Percentiles rank a stretch among this genome's conserved stretches.
phyloP scores from a whole-genome alignment of 352 stramenopile species.

The Phytophthora ohioensis region DNA sequence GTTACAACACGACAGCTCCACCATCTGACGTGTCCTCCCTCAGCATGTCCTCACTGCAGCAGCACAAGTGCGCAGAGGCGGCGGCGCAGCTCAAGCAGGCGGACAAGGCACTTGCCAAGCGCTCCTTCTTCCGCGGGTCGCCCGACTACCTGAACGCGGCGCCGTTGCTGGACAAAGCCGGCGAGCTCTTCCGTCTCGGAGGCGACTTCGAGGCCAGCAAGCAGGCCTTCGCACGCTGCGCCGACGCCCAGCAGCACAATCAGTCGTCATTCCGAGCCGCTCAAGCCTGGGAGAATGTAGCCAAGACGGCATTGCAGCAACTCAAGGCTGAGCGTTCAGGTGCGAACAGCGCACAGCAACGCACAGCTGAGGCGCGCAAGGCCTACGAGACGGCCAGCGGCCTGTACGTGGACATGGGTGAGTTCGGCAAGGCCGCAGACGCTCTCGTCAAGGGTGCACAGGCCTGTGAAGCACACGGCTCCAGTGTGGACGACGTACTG shows the following conservation, averaged over 20 bases:
- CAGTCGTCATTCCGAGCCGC: slow-evolving; percentile 77
- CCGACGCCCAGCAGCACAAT: slow-evolving; percentile 76
- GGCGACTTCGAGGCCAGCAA: slow-evolving; percentile 74
- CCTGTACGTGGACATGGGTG: slow-evolving; percentile 84
- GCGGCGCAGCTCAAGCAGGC: slow-evolving; percentile 58
- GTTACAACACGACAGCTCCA: slow-evolving; percentile 8
- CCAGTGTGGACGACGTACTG: slow-evolving; percentile 48
- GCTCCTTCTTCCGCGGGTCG: slow-evolving; percentile 73
- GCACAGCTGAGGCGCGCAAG: slow-evolving; percentile 57
- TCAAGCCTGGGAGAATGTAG: slow-evolving; percentile 79
- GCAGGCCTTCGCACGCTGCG: slow-evolving; percentile 61
- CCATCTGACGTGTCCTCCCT: slow-evolving; percentile 15
- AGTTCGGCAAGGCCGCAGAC: slow-evolving; percentile 85
- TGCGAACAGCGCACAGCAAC: slow-evolving; percentile 36
- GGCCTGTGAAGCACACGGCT: slow-evolving; percentile 56
- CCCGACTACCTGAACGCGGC: slow-evolving; percentile 79
- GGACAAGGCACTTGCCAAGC: slow-evolving; percentile 61
- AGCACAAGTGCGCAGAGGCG: slow-evolving; percentile 63
- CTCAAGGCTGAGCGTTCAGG: slow-evolving; percentile 61
- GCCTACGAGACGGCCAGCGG: slow-evolving; percentile 70
- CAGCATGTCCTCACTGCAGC: slow-evolving; percentile 51
- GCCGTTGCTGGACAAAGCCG: slow-evolving; percentile 77
- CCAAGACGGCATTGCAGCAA: slow-evolving; percentile 77
- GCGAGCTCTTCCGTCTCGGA: slow-evolving; percentile 71
- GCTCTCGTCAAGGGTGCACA: slow-evolving; percentile 73